A percentile compares a stretch with the other conserved stretches of the same genome.
phyloP scores from a whole-genome alignment of 495 filamentous ascomycete species.

The Penicillium pulvis region DNA sequence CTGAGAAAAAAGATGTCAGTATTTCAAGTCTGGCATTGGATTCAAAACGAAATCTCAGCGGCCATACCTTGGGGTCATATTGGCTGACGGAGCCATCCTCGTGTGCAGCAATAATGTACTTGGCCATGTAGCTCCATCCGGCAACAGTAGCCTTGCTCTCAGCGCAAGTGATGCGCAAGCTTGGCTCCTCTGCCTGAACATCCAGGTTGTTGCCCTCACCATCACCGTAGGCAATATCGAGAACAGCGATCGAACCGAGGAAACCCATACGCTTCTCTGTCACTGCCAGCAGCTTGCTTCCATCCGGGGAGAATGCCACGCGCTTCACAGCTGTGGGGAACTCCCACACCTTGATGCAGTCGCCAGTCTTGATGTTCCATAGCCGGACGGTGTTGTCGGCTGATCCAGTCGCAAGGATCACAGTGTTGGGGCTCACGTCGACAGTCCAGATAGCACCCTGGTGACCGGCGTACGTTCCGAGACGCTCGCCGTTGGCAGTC shows the following conservation, averaged over 20 bases:
- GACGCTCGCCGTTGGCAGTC: constrained; percentile 88
- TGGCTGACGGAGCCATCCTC: constrained; percentile 94
- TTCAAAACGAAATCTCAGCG: not conserved
- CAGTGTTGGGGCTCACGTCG: constrained; percentile 92
- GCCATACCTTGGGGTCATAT: constrained; percentile 87
- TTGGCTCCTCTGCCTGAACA: constrained; percentile 78
- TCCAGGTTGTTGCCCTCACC: constrained; percentile 53
- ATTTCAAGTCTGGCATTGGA: not conserved
- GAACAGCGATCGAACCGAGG: constrained; percentile 86
- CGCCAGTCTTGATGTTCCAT: constrained; percentile 94
- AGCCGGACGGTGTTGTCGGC: constrained; percentile 97
- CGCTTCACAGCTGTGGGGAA: constrained; percentile 95
- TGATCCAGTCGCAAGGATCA: constrained; percentile 89
- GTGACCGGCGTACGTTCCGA: constrained; percentile 96
- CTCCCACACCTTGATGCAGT: constrained; percentile 93
- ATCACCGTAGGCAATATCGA: constrained; percentile 79
- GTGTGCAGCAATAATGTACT: constrained; percentile 96
- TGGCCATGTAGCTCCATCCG: constrained; percentile 86
- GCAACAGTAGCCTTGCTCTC: constrained; percentile 97
- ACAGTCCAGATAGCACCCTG: constrained; percentile 98
- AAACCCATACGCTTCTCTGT: constrained; percentile 98
- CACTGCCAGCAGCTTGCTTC: constrained; percentile 82
- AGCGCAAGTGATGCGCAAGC: constrained; percentile 81
- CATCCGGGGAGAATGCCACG: constrained; percentile 94
- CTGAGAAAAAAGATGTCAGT: constrained; percentile 42